These are phyloP conservation scores for Amanita pseudoporphyria DNA, from an alignment of 768 basidiomycete species.

Conservation along the genomic window DNA sequence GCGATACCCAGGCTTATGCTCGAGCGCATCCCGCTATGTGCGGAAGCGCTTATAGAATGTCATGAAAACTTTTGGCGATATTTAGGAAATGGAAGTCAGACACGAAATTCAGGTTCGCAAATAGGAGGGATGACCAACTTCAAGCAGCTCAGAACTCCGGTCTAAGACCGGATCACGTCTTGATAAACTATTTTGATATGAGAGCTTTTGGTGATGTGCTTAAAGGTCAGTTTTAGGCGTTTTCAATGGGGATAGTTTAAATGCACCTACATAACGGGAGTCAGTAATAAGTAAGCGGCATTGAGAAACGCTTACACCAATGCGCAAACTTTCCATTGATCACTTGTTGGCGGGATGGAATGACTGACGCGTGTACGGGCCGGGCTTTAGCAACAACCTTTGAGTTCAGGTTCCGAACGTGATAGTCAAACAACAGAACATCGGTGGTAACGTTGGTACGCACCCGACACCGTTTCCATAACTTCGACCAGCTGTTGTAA, in stretches of 20 bases:
- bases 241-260: slow-evolving; percentile 34
- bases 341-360: slow-evolving; percentile 24
- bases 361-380: slow-evolving; percentile 17
- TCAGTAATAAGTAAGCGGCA: neutral
- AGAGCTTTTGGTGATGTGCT: slow-evolving; percentile 47
- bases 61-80: slow-evolving; percentile 47
- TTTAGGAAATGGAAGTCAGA: neutral
- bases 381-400: slow-evolving; percentile 35
- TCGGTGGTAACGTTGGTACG: neutral
- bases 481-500: slow-evolving; percentile 45
- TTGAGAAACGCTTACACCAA: slow-evolving; percentile 31
- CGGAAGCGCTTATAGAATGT: slow-evolving; percentile 39
- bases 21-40: slow-evolving; percentile 26
- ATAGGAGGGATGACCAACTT: slow-evolving; percentile 25
- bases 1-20: slow-evolving; percentile 23
- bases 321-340: slow-evolving; percentile 49
- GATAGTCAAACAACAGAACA: neutral
- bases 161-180: slow-evolving; percentile 47
- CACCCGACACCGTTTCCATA: slow-evolving; percentile 51
- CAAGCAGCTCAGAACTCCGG: slow-evolving; percentile 49
- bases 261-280: slow-evolving; percentile 30
- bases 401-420: too few species aligned
- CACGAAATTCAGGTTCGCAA: neutral
- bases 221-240: slow-evolving; percentile 35
- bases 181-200: slow-evolving; percentile 49